Conservation (phyloP, 352 stramenopile species). For the Pythium brassicae region DNA sequence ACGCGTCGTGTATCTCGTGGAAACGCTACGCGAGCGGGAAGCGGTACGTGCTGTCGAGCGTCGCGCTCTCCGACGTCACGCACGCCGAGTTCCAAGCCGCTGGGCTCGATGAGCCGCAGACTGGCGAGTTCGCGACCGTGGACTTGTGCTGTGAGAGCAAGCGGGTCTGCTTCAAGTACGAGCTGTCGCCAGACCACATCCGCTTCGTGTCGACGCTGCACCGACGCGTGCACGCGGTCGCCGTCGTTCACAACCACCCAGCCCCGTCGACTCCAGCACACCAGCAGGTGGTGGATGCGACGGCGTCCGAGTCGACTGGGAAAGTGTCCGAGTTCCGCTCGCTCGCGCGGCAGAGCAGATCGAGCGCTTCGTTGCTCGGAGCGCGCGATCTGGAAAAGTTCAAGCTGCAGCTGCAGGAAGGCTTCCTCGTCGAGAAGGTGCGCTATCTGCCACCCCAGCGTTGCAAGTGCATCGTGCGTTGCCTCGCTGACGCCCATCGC, state of each 20-base stretch:
- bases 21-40: slow-evolving; percentile 7
- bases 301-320: neutral
- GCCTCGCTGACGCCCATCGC: neutral
- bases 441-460: neutral
- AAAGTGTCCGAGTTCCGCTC: neutral
- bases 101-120: slow-evolving; percentile 6
- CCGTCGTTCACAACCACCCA: neutral
- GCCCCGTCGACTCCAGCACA: neutral
- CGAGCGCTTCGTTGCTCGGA: slow-evolving; percentile 14
- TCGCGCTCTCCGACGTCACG: slow-evolving; percentile 10
- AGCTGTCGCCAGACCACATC: slow-evolving; percentile 3
- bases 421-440: slow-evolving; percentile 47
- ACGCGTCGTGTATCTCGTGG: slow-evolving; percentile 11
- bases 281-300: neutral
- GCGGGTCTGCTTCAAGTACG: slow-evolving; percentile 11
- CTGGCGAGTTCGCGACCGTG: slow-evolving; percentile 3
- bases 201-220: slow-evolving; percentile 5
- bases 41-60: slow-evolving; percentile 15
- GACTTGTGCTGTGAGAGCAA: slow-evolving; percentile 10
- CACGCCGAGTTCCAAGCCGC: slow-evolving; percentile 7
- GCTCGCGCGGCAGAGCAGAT: slow-evolving; percentile 8
- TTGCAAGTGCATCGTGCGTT: neutral
- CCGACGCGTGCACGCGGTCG: neutral
- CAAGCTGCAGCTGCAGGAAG: slow-evolving; percentile 30
- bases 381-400: slow-evolving; percentile 20